phyloP scores from a whole-genome alignment of 2,329 filamentous ascomycete species.

The Aurifilum marmelostoma region DNA sequence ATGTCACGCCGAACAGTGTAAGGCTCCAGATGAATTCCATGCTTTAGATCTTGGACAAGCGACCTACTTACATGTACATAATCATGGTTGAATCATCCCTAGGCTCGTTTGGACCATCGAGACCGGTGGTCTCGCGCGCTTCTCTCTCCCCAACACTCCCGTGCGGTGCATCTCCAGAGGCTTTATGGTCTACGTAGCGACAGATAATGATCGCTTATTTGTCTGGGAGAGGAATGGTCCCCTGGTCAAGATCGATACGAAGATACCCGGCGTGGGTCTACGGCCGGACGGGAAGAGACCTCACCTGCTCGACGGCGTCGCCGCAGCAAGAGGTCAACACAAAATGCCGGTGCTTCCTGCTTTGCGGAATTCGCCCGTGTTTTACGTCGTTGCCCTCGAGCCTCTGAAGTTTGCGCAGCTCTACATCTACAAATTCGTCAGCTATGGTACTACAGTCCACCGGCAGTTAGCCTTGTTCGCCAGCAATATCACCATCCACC shows the following conservation, averaged over 20 bases:
- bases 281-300: background rate
- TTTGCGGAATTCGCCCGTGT: background rate
- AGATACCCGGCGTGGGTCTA: background rate
- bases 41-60: background rate
- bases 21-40: background rate
- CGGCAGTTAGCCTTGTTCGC: background rate
- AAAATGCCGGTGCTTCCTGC: slow-evolving; percentile 7
- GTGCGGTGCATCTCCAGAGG: background rate
- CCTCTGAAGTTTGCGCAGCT: background rate
- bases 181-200: slow-evolving; percentile 5
- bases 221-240: slow-evolving; percentile 16
- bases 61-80: background rate
- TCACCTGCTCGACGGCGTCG: background rate
- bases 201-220: background rate
- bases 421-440: slow-evolving; percentile 12
- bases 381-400: slow-evolving; percentile 8
- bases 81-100: background rate
- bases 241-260: slow-evolving; percentile 9
- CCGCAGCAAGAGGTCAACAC: background rate
- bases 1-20: slow-evolving; percentile 13
- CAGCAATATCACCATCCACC: background rate
- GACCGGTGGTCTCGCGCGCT: background rate
- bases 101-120: background rate
- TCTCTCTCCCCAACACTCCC: slow-evolving; percentile 5
- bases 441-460: too few relatives aligned